These are phyloP conservation scores for Pulveroboletus sp. DNA, from an alignment of 768 basidiomycete genomes.

Conservation along the genomic window DNA sequence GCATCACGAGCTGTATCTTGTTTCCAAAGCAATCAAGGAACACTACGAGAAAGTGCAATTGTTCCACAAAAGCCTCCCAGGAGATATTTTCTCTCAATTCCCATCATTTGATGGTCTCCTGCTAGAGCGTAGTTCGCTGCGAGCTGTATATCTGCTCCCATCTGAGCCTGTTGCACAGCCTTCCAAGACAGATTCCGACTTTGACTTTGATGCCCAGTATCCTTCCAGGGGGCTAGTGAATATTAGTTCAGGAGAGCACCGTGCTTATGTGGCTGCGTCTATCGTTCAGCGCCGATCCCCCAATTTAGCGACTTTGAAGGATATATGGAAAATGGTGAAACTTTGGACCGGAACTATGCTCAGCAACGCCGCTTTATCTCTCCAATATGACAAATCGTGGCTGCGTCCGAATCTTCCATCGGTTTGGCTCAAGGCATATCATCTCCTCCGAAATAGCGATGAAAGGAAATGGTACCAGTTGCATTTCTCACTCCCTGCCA, in stretches of 20 bases:
- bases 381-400: constrained; percentile 29
- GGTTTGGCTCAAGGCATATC: constrained; percentile 28
- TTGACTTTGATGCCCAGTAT: constrained; percentile 9
- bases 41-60: constrained; percentile 17
- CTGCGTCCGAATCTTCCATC: constrained; percentile 16
- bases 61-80: constrained; percentile 2
- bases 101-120: constrained; percentile 6
- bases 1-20: constrained; percentile 25
- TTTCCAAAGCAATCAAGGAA: constrained; percentile 28
- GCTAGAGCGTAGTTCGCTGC: constrained; percentile 13
- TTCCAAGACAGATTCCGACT: not conserved
- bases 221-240: constrained; percentile 6
- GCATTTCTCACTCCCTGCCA: constrained; percentile 30
- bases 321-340: constrained; percentile 6
- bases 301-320: not conserved
- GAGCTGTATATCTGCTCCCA: constrained; percentile 13
- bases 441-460: constrained; percentile 15
- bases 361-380: constrained; percentile 1
- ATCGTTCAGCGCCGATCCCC: not conserved
- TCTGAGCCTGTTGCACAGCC: constrained; percentile 2
- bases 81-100: not conserved
- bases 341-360: constrained; percentile 1
- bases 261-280: constrained; percentile 15
- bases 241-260: constrained; percentile 6
- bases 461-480: constrained; percentile 17